Conservation (phyloP, 148 eudicot genomes). For the Camellia granthamiana region DNA sequence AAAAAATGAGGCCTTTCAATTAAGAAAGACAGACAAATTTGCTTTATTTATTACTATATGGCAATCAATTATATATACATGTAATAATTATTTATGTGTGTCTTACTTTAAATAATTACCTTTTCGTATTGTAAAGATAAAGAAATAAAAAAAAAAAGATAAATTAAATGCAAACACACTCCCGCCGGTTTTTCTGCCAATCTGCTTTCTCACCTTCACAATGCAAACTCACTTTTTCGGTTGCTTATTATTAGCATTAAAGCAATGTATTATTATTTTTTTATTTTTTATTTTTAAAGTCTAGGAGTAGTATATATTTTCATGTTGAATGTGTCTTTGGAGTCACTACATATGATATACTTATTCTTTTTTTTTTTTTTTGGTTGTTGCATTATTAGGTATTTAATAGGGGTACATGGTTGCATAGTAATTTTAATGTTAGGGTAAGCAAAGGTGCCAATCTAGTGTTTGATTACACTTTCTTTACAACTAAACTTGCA, state of each 20-base stretch:
- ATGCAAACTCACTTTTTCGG: neutral
- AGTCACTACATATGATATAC: too few species aligned
- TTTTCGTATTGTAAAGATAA: neutral
- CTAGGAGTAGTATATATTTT: too few species aligned
- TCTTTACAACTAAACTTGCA: neutral
- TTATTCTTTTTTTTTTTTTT: too few species aligned
- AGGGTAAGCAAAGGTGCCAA: neutral
- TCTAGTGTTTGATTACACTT: neutral
- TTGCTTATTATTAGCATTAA: neutral
- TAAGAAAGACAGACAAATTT: neutral
- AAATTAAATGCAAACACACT: neutral
- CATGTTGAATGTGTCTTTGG: too few species aligned
- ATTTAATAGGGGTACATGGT: too few species aligned
- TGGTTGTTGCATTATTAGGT: too few species aligned
- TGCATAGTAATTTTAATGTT: too few species aligned
- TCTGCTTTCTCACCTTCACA: neutral
- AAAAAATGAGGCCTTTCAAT: constrained; percentile 10
- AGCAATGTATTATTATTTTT: neutral
- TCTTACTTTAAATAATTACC: neutral
- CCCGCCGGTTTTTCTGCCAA: constrained; percentile 12
- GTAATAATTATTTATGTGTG: neutral
- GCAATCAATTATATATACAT: too few species aligned
- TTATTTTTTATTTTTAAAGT: neutral
- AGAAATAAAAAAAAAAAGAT: neutral
- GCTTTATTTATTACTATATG: neutral